These are phyloP conservation scores for Corylus avellana DNA, from an alignment of 306 rosid genomes.

Conservation along the genomic window DNA sequence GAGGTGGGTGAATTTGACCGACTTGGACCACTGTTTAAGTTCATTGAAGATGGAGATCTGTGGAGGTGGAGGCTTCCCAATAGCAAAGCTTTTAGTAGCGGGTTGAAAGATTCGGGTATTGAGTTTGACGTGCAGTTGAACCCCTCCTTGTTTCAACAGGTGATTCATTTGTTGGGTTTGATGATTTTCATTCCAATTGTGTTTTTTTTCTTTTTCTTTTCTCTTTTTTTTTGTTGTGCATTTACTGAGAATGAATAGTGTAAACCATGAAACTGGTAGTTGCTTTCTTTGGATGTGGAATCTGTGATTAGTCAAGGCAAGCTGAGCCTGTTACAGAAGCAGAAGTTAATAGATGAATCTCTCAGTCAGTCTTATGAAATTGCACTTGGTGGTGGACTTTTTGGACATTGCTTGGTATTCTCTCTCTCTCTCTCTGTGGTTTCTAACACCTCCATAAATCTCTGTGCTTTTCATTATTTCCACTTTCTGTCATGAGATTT, in stretches of 20 bases:
- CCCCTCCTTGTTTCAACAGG: slow-evolving; percentile 70
- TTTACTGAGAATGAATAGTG: not conserved
- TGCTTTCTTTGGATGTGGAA: slow-evolving; percentile 68
- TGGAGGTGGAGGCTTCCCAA: slow-evolving; percentile 83
- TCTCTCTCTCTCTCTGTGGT: not conserved
- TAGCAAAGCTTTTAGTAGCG: slow-evolving; percentile 84
- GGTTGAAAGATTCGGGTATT: slow-evolving; percentile 65
- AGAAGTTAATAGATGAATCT: slow-evolving; percentile 61
- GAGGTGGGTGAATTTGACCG: slow-evolving; percentile 45
- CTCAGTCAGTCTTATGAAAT: slow-evolving; percentile 62
- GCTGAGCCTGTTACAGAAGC: slow-evolving; percentile 59
- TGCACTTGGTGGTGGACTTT: slow-evolving; percentile 59
- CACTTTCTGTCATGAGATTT: no score
- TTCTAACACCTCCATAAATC: not conserved
- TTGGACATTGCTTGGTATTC: slow-evolving; percentile 78
- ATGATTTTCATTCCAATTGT: not conserved
- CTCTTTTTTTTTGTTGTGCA: not conserved
- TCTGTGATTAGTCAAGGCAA: slow-evolving; percentile 60
- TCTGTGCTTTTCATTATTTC: not conserved
- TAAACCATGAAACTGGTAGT: slow-evolving; percentile 46
- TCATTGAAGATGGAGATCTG: slow-evolving; percentile 89
- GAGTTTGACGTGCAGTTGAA: slow-evolving; percentile 55
- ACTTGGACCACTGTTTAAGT: slow-evolving; percentile 47
- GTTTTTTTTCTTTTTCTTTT: not conserved
- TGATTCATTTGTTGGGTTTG: slow-evolving; percentile 10